Base-by-base conservation (phyloP, 257 asterid genomes). In the Petunia axillaris region DNA sequence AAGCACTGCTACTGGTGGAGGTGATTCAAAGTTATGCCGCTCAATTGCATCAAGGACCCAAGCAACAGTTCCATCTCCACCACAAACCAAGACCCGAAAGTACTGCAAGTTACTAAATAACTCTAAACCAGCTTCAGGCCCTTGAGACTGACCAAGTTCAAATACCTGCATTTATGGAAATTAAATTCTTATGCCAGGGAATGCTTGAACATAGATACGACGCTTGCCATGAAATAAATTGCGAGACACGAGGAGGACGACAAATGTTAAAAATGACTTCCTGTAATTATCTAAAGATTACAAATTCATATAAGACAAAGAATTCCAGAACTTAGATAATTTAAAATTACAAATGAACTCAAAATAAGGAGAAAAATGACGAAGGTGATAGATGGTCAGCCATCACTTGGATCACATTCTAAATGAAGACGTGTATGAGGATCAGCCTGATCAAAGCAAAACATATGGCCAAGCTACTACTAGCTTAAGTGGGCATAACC, bases 31-130 rank as follows among this genome's bases (percentile, higher is more conserved):
- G 85, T 90, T 88, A 71, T 65, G 83, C 91, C 83, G 91, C 85
- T 90, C 95, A 76, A 93, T 93, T 57, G 94, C 92, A 85, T 93
- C 91, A 83, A 93, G 97, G 82, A 93, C 97, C 98, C 98, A 93
- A 7, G 98, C 95, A 74, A 93, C 95, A 7, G 98, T 93, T 54
- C 98, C 98, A 82, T 93, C 98, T 79, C 98, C 98, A 82, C 98
- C 98, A 80, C 98, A 91, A 78, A 91, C 94, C 90, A 93, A 89
- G 81, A 93, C 94, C 80, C 97, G 90, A 53, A 90, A 93, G 86
- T 90, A 86, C 37, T 82, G 97, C 83, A 91, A 90, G 64, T 60
- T 84, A 76, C 91, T 84, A 82, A 93, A 93, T 54, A 91, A 81
- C 74, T 93, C 91, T 85, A 93, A 86, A 76, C 98, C 97, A 70